A percentile compares a stretch with the other conserved stretches of the same genome.
Conservation (phyloP, 169 alveolate species). For the Eimeria sp. region DNA sequence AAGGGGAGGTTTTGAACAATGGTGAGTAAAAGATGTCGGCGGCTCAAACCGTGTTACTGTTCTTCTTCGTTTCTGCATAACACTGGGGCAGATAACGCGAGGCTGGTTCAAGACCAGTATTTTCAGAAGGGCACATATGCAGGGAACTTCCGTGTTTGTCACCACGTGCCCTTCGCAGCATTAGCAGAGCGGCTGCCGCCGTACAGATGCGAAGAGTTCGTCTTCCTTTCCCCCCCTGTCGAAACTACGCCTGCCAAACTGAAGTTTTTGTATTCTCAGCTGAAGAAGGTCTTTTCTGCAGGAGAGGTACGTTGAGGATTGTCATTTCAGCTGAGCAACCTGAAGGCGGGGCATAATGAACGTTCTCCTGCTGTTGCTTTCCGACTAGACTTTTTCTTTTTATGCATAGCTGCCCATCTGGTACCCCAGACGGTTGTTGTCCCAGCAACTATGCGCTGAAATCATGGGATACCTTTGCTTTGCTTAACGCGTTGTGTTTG, state of each 20-base stretch:
- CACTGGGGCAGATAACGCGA: neutral
- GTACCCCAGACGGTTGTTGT: neutral
- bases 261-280: constrained; percentile 31
- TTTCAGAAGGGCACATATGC: neutral
- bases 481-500: neutral
- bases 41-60: neutral
- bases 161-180: constrained; percentile 33
- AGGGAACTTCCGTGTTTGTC: neutral
- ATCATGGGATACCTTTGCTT: neutral
- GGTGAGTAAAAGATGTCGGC: neutral
- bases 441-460: neutral
- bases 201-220: constrained; percentile 79
- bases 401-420: neutral
- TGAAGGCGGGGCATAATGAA: neutral
- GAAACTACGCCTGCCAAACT: constrained; percentile 68
- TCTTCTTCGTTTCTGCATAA: neutral
- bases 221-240: constrained; percentile 71
- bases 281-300: constrained; percentile 47
- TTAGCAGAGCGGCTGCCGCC: constrained; percentile 79
- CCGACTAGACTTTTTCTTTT: neutral
- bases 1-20: constrained; percentile 57
- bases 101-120: neutral
- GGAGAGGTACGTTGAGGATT: constrained; percentile 32
- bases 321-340: neutral
- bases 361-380: neutral